Conservation (phyloP, 768 basidiomycete species). For the Fistulinella prunicolor region DNA sequence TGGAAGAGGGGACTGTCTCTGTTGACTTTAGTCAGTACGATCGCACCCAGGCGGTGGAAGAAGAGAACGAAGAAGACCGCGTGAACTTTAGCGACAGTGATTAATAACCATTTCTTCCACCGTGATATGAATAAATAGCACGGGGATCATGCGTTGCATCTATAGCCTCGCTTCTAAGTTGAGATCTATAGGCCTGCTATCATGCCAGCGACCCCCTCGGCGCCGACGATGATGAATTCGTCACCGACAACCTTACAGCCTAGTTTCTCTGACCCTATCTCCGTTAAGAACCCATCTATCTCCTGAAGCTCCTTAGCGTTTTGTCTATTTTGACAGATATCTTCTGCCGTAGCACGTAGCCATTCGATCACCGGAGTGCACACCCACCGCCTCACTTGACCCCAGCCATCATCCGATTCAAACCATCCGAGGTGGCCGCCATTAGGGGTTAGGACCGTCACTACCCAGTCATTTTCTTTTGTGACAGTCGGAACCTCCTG, state of each 20-base stretch:
- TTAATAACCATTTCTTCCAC: constrained; percentile 34
- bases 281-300: constrained; percentile 58
- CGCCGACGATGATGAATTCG: constrained; percentile 51
- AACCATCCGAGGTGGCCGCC: constrained; percentile 90
- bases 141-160: constrained; percentile 7
- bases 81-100: constrained; percentile 88
- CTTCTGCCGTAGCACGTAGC: constrained; percentile 56
- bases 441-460: constrained; percentile 56
- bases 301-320: constrained; percentile 39
- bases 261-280: constrained; percentile 52
- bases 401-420: constrained; percentile 41
- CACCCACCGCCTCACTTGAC: constrained; percentile 53
- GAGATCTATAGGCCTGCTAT: constrained; percentile 55
- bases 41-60: constrained; percentile 47
- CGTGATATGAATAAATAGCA: constrained; percentile 2
- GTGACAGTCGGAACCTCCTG: constrained; percentile 57
- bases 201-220: constrained; percentile 51
- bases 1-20: constrained; percentile 84
- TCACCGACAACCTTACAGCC: constrained; percentile 59
- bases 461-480: constrained; percentile 50
- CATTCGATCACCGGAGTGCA: constrained; percentile 72
- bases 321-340: constrained; percentile 39
- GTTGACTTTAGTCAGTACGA: constrained; percentile 92
- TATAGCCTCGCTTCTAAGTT: constrained; percentile 13
- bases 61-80: constrained; percentile 56